Evolutionary conservation across 169 alveolate species (phyloP).

Genomic region (Eimeria sp.): DNA sequence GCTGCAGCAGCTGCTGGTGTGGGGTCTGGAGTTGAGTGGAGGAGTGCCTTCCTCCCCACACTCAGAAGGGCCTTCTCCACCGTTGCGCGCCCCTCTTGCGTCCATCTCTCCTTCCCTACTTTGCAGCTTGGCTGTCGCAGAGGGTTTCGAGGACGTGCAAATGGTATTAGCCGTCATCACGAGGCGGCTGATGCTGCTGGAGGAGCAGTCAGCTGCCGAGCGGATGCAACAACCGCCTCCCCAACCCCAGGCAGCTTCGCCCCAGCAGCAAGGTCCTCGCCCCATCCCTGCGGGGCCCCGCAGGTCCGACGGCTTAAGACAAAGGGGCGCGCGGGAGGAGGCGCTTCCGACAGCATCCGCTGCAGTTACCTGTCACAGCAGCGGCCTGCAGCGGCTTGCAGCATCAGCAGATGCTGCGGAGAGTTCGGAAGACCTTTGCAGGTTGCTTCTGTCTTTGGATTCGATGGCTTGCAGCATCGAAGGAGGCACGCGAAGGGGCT

Average conservation of each 20-base stretch:
- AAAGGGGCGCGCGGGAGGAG: not conserved
- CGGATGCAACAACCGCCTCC: conserved; percentile 7
- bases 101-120: conserved; percentile 27
- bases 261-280: not conserved
- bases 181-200: conserved; percentile 35
- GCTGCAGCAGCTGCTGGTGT: conserved; percentile 68
- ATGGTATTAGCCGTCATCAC: not conserved
- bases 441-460: conserved; percentile 24
- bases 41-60: not conserved
- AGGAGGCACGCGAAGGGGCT: conserved; percentile 42
- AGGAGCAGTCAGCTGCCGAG: conserved; percentile 2
- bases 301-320: not conserved
- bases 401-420: conserved; percentile 34
- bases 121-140: not conserved
- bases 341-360: not conserved
- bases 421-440: not conserved
- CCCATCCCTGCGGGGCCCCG: conserved; percentile 23
- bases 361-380: not conserved
- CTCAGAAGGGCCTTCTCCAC: not conserved
- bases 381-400: conserved; percentile 46
- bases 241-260: conserved; percentile 5
- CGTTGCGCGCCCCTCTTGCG: conserved; percentile 42
- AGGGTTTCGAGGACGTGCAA: conserved; percentile 19
- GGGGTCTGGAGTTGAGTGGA: conserved; percentile 49
- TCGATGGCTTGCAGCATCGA: conserved; percentile 1